A percentile compares a stretch with the other conserved stretches of the same genome.
Evolutionary conservation across 192 early-diverging fungal species (phyloP).

Genomic region (Funneliformis mosseae): DNA sequence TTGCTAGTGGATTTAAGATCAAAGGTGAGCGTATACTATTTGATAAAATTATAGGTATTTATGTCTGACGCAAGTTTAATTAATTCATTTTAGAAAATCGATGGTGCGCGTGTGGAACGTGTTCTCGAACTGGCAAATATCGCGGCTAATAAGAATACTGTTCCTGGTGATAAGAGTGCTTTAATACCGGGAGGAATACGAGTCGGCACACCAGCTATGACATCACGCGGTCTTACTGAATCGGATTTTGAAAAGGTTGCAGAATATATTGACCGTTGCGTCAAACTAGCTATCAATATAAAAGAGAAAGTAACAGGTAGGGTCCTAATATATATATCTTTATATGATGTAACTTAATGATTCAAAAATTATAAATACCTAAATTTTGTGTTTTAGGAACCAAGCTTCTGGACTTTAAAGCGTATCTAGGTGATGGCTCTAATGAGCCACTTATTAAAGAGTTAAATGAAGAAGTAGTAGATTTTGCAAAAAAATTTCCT

Average conservation of each 20-base stretch:
- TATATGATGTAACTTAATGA: too few species aligned
- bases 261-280: conserved; percentile 86
- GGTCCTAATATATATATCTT: neutral
- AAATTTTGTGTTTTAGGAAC: conserved; percentile 42
- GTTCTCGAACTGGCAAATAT: conserved; percentile 96
- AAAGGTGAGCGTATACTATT: conserved; percentile 47
- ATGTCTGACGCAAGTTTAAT: too few species aligned
- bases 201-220: conserved; percentile 98
- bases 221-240: conserved; percentile 85
- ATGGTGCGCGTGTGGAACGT: conserved; percentile 95
- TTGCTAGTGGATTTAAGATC: conserved; percentile 85
- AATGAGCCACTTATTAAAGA: conserved; percentile 61
- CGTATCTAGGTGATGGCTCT: conserved; percentile 69
- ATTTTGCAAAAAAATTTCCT: conserved; percentile 86
- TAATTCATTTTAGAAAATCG: conserved; percentile 62
- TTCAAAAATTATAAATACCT: neutral
- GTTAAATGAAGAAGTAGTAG: conserved; percentile 79
- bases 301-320: conserved; percentile 64
- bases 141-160: conserved; percentile 99
- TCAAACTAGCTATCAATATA: conserved; percentile 75
- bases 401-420: conserved; percentile 92
- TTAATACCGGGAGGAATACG: conserved; percentile 93
- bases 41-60: too few species aligned
- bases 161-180: conserved; percentile 94
- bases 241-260: conserved; percentile 87